phyloP scores from a whole-genome alignment of 2,329 filamentous ascomycete species.

The Huntiella savannae region DNA sequence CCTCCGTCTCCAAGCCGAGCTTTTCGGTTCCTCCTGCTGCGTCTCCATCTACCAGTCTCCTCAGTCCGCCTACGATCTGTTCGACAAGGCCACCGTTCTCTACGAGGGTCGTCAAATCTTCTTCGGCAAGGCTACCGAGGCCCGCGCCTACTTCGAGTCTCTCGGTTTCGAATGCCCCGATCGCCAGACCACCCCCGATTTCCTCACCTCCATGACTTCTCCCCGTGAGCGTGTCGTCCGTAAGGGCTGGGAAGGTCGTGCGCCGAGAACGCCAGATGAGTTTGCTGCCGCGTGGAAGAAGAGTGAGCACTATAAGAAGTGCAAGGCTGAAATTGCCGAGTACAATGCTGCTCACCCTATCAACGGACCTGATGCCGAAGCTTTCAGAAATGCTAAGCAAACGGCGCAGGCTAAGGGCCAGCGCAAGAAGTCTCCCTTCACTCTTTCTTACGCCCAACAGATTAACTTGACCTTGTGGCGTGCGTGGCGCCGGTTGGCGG shows the following conservation, averaged over 20 bases:
- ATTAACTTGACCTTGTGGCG: slow-evolving; percentile 62
- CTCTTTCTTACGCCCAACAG: slow-evolving; percentile 59
- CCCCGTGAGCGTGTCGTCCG: slow-evolving; percentile 35
- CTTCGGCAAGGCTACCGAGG: slow-evolving; percentile 42
- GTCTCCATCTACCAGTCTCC: slow-evolving; percentile 63
- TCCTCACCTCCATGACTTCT: slow-evolving; percentile 51
- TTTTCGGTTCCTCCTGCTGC: slow-evolving; percentile 44
- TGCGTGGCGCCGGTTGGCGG: slow-evolving; percentile 56
- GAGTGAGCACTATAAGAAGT: slow-evolving; percentile 26
- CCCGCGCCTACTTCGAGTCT: slow-evolving; percentile 44
- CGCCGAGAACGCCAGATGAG: slow-evolving; percentile 41
- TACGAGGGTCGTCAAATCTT: slow-evolving; percentile 66
- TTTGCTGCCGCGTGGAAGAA: slow-evolving; percentile 40
- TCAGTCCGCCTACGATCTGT: slow-evolving; percentile 49
- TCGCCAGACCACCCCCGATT: slow-evolving; percentile 51
- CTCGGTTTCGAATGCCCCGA: slow-evolving; percentile 49
- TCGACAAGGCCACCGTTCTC: slow-evolving; percentile 56
- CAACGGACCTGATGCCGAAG: slow-evolving; percentile 34
- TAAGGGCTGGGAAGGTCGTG: slow-evolving; percentile 34
- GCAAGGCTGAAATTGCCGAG: slow-evolving; percentile 30
- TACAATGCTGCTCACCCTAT: slow-evolving; percentile 33
- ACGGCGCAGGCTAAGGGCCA: slow-evolving; percentile 37
- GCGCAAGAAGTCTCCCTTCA: slow-evolving; percentile 61
- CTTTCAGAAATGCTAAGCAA: slow-evolving; percentile 34
- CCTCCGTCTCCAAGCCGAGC: slow-evolving; percentile 45